phyloP scores from a whole-genome alignment of 805 yeast genomes.

The Kuraishia piskuri region DNA sequence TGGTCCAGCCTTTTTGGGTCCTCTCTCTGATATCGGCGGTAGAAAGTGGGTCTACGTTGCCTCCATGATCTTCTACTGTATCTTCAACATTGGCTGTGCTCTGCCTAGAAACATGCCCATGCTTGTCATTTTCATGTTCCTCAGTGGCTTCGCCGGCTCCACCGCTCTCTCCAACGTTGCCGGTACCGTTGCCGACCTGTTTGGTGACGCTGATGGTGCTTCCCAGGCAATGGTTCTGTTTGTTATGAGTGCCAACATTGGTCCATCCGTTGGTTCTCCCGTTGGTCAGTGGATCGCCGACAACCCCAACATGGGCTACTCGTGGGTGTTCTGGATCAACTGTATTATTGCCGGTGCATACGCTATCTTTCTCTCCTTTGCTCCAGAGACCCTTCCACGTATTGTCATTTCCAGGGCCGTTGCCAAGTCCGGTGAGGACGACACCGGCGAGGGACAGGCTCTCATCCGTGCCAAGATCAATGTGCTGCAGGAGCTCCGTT shows the following conservation, averaged over 20 bases:
- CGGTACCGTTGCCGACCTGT: constrained; percentile 27
- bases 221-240: constrained; percentile 27
- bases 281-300: constrained; percentile 26
- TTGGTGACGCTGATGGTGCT: constrained; percentile 24
- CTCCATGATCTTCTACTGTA: constrained; percentile 18
- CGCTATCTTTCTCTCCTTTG: constrained; percentile 12
- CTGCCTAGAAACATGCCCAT: constrained; percentile 23
- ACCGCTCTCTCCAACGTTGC: constrained; percentile 26
- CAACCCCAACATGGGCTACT: constrained; percentile 18
- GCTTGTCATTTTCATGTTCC: constrained; percentile 23
- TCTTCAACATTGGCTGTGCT: constrained; percentile 26
- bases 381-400: constrained; percentile 28
- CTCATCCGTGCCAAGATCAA: constrained; percentile 15
- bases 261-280: constrained; percentile 27
- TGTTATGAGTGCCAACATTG: constrained; percentile 25
- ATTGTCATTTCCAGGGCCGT: constrained; percentile 23
- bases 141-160: constrained; percentile 23
- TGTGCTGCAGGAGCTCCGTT: constrained; percentile 19
- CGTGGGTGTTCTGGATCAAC: constrained; percentile 25
- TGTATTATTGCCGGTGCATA: constrained; percentile 21
- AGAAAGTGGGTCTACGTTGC: constrained; percentile 27
- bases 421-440: constrained; percentile 12
- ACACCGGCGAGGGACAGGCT: constrained; percentile 9
- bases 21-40: constrained; percentile 26
- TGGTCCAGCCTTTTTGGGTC: constrained; percentile 27